Percentiles rank a stretch among this genome's conserved stretches.
These are phyloP conservation scores for Botryotinia globosa DNA, from an alignment of 2,329 filamentous ascomycete species.

Conservation along the genomic window DNA sequence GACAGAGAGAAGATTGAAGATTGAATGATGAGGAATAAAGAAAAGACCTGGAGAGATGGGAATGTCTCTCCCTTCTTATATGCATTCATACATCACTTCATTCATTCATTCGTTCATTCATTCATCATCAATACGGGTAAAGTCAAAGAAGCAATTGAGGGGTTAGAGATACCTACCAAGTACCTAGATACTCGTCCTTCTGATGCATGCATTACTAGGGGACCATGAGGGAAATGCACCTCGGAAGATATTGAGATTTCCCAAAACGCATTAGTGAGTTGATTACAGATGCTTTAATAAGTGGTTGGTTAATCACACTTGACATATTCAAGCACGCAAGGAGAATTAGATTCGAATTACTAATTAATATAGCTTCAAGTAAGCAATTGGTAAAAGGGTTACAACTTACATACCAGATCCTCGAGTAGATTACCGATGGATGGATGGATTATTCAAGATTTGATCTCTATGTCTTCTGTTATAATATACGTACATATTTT, in stretches of 20 bases:
- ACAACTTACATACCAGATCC: not conserved
- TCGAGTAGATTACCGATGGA: not conserved
- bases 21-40: constrained; percentile 40
- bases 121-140: not conserved
- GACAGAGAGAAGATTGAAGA: constrained; percentile 17
- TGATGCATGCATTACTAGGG: not conserved
- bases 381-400: constrained; percentile 1
- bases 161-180: not conserved
- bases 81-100: not conserved
- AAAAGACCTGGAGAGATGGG: constrained; percentile 48
- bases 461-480: too few species aligned
- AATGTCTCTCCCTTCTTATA: constrained; percentile 2
- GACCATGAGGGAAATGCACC: not conserved
- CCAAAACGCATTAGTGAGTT: not conserved
- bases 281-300: constrained; percentile 3
- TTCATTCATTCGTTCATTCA: too few species aligned
- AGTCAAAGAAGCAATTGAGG: not conserved
- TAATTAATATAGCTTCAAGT: not conserved
- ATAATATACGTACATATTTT: too few species aligned
- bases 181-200: not conserved
- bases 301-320: not conserved
- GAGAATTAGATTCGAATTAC: too few species aligned
- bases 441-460: too few species aligned
- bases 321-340: not conserved
- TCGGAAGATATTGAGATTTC: not conserved